Base-by-base conservation (phyloP, 345 rosid species). In the Balakata baccata region DNA sequence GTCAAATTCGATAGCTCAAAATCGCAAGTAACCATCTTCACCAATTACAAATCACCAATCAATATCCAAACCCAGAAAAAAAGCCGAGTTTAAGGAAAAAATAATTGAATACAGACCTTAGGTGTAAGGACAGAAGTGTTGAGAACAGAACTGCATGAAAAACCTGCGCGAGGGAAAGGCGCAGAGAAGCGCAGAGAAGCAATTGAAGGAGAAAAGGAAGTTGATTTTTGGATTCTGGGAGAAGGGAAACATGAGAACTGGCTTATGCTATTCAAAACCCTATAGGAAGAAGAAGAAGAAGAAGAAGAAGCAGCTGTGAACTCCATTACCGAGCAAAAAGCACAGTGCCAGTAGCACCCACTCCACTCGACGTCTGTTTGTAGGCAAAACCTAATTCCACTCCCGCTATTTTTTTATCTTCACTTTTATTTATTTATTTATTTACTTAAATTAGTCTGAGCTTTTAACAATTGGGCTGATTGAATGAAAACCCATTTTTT, bases 1-100 rank as follows among this genome's bases (percentile, higher is more conserved):
- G 97, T 92, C 66, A 91, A 88, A 75, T 74, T 83, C 11, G 97
- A 91, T 50, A 92, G 85, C 81, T 89, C 94, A 20, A 87, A 86
- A 72, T 79, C 86, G 10, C 78, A 53, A 2, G 80, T 72, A 52
- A 81, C 72, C 87, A 86, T 89, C 77, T 85, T 72, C 51, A 73
- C 34, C 72, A 51, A 89, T 91, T 41, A 71, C 84, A 76, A 43
- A 64, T 12, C 41, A 71, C 52, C 46, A 64, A 61, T 67, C 29
- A 49, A 65, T 43, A 46, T 66, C 13, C 34, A 20, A 7, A 49
- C 12, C 1, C 3, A 0, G 25, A 34, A 38, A 13, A 68, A 53
- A 38, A 65, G 45, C 9, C 17, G 56, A 68, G 58, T 13, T 37
- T 12, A 43, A 49, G 11, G 14, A 49, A 13, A 57, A 11, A 29